Percentiles rank a stretch among this genome's conserved stretches.
Evolutionary conservation across 352 stramenopile species (phyloP).

Genomic region (Blastocystis sp.): DNA sequence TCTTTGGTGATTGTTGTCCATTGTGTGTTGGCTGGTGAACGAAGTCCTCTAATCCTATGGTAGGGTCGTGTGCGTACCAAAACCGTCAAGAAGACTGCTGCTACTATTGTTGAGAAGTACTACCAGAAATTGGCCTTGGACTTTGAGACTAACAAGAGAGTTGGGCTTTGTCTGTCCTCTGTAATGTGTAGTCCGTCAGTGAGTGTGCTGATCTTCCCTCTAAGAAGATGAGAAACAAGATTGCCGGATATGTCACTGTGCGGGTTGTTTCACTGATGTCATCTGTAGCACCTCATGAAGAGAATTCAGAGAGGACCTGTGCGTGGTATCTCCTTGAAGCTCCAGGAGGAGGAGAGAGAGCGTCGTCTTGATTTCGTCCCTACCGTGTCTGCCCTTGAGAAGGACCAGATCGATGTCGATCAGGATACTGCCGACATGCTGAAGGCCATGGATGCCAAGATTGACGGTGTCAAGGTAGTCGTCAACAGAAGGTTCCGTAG

Average conservation of each 20-base stretch:
- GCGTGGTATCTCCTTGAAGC: constrained; percentile 97
- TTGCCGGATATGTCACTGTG: constrained; percentile 94
- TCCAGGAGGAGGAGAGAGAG: constrained; percentile 99
- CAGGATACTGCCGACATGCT: constrained; percentile 95
- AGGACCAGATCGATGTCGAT: constrained; percentile 90
- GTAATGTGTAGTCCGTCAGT: constrained; percentile 65
- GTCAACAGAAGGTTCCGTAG: constrained; percentile 10
- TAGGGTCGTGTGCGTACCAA: constrained; percentile 92
- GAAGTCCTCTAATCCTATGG: background rate
- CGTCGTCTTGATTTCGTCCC: constrained; percentile 98
- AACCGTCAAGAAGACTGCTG: constrained; percentile 98
- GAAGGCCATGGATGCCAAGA: constrained; percentile 84
- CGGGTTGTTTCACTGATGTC: background rate
- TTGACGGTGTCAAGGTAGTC: background rate
- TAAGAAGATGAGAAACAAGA: constrained; percentile 99
- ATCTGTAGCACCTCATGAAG: constrained; percentile 90
- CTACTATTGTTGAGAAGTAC: constrained; percentile 99
- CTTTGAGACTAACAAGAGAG: constrained; percentile 99
- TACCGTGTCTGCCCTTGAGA: constrained; percentile 87
- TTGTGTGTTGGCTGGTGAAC: background rate
- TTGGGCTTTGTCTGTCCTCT: constrained; percentile 61
- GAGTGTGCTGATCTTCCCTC: constrained; percentile 96
- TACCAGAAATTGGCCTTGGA: constrained; percentile 97
- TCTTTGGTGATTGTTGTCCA: background rate
- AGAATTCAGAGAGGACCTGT: constrained; percentile 97